These are phyloP conservation scores for Penicillium subrubescens DNA, from an alignment of 495 filamentous ascomycete genomes.

Conservation along the genomic window DNA sequence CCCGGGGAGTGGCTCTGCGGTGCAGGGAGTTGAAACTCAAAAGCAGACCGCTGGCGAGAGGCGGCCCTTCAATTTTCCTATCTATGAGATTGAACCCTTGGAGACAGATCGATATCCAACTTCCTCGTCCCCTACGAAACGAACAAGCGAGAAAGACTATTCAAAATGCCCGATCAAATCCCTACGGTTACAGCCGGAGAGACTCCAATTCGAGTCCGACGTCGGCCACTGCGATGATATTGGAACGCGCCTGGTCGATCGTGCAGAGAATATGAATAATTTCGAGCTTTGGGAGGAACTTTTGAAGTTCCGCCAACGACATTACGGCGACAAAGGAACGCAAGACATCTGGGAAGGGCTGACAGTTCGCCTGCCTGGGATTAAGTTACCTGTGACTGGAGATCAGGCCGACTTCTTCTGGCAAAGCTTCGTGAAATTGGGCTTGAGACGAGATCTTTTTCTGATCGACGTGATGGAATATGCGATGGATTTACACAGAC, in stretches of 20 bases:
- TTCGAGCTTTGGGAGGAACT: conserved; percentile 66
- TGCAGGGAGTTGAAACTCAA: background rate
- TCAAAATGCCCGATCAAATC: conserved; percentile 5
- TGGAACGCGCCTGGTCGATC: conserved; percentile 56
- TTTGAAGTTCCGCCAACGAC: conserved; percentile 60
- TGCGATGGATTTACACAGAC: conserved; percentile 52
- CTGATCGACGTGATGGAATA: conserved; percentile 57
- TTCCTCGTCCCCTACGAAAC: background rate
- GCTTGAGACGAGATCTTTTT: conserved; percentile 47
- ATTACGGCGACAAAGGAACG: conserved; percentile 61
- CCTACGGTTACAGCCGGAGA: conserved; percentile 34
- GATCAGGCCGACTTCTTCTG: conserved; percentile 57
- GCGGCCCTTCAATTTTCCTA: conserved; percentile 31
- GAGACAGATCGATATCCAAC: conserved; percentile 1
- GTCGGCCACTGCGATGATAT: conserved; percentile 42
- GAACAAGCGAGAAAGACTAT: background rate
- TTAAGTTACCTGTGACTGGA: conserved; percentile 50
- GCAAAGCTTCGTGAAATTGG: conserved; percentile 54
- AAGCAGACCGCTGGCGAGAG: conserved; percentile 6
- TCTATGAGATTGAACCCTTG: conserved; percentile 33
- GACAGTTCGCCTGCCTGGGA: conserved; percentile 42
- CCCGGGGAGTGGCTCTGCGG: background rate
- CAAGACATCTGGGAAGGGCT: conserved; percentile 65
- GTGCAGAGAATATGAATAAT: conserved; percentile 48
- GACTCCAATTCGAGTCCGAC: conserved; percentile 55